Evolutionary conservation across 306 rosid species (phyloP).

Genomic region (Sphenostylis stenocarpa): DNA sequence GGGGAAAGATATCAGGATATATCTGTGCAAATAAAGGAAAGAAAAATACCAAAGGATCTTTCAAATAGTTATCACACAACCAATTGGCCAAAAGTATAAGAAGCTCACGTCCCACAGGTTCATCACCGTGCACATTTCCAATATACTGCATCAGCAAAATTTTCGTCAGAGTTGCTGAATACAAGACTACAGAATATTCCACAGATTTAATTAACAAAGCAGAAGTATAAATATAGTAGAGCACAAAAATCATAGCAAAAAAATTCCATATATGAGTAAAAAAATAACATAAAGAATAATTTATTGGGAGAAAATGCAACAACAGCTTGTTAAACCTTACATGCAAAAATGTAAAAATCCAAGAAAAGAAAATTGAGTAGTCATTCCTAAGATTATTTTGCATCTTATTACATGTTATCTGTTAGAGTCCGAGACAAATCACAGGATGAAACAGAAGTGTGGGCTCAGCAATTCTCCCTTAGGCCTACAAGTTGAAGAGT

Average conservation of each 20-base stretch:
- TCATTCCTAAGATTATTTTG: background rate
- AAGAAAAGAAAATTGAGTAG: background rate
- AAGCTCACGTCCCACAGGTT: conserved; percentile 94
- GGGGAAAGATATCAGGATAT: background rate
- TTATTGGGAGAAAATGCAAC: background rate
- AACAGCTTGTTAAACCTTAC: background rate
- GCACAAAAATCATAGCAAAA: background rate
- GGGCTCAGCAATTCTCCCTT: too few species aligned
- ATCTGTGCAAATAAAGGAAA: conserved; percentile 12
- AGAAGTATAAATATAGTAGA: conserved; percentile 1
- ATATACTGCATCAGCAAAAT: conserved; percentile 69
- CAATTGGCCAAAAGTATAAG: conserved; percentile 82
- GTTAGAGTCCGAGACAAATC: too few species aligned
- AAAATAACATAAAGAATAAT: background rate
- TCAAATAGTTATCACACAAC: conserved; percentile 85
- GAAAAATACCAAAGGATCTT: conserved; percentile 77
- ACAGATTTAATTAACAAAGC: conserved; percentile 9
- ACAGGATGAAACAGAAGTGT: too few species aligned
- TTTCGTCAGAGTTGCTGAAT: conserved; percentile 32
- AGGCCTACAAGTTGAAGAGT: too few species aligned
- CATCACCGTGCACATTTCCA: conserved; percentile 97
- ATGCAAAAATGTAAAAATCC: background rate
- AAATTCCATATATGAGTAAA: background rate
- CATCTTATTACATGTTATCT: background rate
- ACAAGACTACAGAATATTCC: conserved; percentile 6